Evolutionary conservation across 805 yeast species (phyloP).

Genomic region (Ogataea ramenticola): DNA sequence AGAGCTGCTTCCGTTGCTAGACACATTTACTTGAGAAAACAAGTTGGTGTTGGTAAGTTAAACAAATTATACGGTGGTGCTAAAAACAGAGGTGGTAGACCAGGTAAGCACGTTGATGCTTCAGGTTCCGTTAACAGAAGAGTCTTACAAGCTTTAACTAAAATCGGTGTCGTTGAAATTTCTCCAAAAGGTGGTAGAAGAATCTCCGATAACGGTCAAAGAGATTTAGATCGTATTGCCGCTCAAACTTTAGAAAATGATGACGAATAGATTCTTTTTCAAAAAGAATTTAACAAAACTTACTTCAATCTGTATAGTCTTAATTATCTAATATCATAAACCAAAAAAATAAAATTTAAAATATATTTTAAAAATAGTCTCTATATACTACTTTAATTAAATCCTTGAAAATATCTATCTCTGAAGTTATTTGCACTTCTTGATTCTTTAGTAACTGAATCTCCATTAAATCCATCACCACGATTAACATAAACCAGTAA

Average conservation of each 20-base stretch:
- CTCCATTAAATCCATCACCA: constrained; percentile 41
- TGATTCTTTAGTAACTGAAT: constrained; percentile 33
- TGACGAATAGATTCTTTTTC: constrained; percentile 32
- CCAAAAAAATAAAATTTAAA: neutral
- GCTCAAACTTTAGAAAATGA: constrained; percentile 95
- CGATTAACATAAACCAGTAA: constrained; percentile 73
- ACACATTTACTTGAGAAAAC: constrained; percentile 99
- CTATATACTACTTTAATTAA: constrained; percentile 16
- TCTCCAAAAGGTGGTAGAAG: constrained; percentile 99
- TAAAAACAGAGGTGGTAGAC: constrained; percentile 97
- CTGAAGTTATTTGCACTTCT: constrained; percentile 56
- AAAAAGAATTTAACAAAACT: no score
- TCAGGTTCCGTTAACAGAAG: constrained; percentile 99
- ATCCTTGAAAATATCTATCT: constrained; percentile 68
- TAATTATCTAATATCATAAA: neutral
- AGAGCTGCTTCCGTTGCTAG: constrained; percentile 99
- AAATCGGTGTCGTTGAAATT: constrained; percentile 94
- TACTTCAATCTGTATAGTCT: neutral
- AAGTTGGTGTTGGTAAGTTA: constrained; percentile 98
- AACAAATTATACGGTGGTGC: constrained; percentile 99
- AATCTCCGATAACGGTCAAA: constrained; percentile 98
- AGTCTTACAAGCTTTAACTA: constrained; percentile 96
- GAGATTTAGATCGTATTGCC: constrained; percentile 99
- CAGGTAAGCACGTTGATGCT: constrained; percentile 97
- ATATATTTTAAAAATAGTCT: neutral